Base-by-base conservation (phyloP, 306 rosid genomes). In the Alnus glutinosa region DNA sequence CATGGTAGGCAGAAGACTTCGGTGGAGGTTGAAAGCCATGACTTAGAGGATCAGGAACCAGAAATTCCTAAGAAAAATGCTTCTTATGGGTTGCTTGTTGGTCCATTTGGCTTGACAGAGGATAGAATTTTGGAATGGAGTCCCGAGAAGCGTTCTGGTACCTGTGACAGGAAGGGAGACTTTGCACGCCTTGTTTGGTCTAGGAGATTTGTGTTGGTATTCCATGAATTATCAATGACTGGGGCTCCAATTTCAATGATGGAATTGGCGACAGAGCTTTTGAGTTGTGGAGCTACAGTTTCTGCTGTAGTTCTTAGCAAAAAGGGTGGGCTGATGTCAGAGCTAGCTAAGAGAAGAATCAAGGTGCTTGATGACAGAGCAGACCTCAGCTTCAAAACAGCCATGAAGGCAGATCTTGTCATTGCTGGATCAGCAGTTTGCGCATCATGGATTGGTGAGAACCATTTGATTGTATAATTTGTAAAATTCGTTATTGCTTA, bases 231-330 rank as follows among this genome's bases (percentile, higher is more conserved):
- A 70, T 94, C 98, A n/a, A 89, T 94, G 97, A 94, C 95, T 15
- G 98, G 98, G 51, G 94, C 98, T 70, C 98, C 98, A 11, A 89
- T 90, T 79, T 91, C 98, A 48, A 94, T 92, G 97, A 85, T 94
- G 97, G 97, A 94, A 81, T 84, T 94, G 82, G 98, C 90, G 50
- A 90, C 93, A n/a, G 95, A 94, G 82, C 93, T 94, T 74, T 76
- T 92, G 87, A 94, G 93, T 66, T 94, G 98, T 64, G 97, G 91
- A 37, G 97, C 93, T 71, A 82, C 86, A 15, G 97, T 94, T 88
- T 88, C 92, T 52, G 97, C 92, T 67, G 92, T 94, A 78, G 91
- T 87, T 58, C 98, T 94, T 79, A 94, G 93, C 87, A 92, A 78
- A 87, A 94, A 81, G 82, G 98, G 98, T 82, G 97, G 98, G 61